A percentile compares a stretch with the other conserved stretches of the same genome.
These are phyloP conservation scores for Dalbergia oliveri DNA, from an alignment of 306 rosid genomes.

Conservation along the genomic window DNA sequence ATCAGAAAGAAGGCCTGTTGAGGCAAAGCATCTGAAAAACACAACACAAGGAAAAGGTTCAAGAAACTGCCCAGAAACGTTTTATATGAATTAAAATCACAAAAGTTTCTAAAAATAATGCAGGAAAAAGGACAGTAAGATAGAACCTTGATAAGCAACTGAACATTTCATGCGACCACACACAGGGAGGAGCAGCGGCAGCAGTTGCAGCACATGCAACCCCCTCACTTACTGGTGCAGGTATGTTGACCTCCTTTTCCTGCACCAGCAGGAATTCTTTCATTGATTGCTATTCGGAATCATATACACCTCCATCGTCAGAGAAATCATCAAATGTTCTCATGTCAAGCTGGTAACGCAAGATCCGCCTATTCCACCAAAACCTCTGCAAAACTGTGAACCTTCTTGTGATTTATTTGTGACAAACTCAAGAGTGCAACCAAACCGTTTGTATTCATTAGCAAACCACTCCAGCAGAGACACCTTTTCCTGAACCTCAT, in stretches of 20 bases:
- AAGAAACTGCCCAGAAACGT: not conserved
- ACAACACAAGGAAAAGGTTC: not conserved
- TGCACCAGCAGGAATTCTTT: slow-evolving; percentile 59
- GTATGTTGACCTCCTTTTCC: slow-evolving; percentile 51
- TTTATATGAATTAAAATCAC: not conserved
- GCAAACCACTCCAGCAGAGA: slow-evolving; percentile 95
- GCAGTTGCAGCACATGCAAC: slow-evolving; percentile 51
- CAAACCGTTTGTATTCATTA: slow-evolving; percentile 78
- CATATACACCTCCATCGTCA: slow-evolving; percentile 63
- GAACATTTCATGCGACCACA: slow-evolving; percentile 37
- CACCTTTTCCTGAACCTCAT: slow-evolving; percentile 85
- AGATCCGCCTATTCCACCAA: slow-evolving; percentile 91
- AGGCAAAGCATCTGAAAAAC: slow-evolving; percentile 46
- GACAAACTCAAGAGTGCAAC: slow-evolving; percentile 89
- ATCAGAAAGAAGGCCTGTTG: slow-evolving; percentile 7
- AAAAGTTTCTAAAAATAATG: not conserved
- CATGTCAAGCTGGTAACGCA: slow-evolving; percentile 96
- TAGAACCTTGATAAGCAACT: slow-evolving; percentile 44
- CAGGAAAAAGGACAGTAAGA: not conserved
- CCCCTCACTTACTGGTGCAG: slow-evolving; percentile 57
- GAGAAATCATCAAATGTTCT: slow-evolving; percentile 84
- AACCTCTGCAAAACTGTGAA: slow-evolving; percentile 93
- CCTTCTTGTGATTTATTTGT: slow-evolving; percentile 96
- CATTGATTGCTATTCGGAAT: slow-evolving; percentile 69
- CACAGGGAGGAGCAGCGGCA: slow-evolving; percentile 27